Evolutionary conservation across 768 basidiomycete genomes (phyloP), one percentile per base, ranked within the genome.

Genomic region (Obba rivulosa): DNA sequence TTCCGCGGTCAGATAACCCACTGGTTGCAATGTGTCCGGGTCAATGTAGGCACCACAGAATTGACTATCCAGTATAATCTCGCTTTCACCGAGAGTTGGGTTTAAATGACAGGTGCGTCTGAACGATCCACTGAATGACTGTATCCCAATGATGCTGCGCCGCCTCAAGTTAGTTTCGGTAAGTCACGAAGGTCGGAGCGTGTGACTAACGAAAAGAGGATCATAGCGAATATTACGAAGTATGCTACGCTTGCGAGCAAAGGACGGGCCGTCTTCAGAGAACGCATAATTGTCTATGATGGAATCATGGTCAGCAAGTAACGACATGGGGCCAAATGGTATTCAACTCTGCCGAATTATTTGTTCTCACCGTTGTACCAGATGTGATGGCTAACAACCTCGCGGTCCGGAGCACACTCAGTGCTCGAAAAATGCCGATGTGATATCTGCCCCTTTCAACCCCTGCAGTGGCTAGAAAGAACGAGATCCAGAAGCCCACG

Each of bases 221-320:
- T 68, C 70, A 92, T 85, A 0, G 92, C 92, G 58, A 97, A 97
- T 18, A 93, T 54, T 14, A 96, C 87, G 61, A 97, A 97, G 63
- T 89, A 88, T 0, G 92, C 81, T 4, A 97, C 93, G 49, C 84
- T 85, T 4, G 92, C 81, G 8, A 98, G 78, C n/a, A 96, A 70
- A 0, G 94, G 92, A 20, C 85, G 79, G 0, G 94, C 93, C 1
- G 81, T 84, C 68, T 97, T 98, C 47, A 98, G 70, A 2, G 90
- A 93, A 50, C 83, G 87, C 74, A 98, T 85, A 59, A 98, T 96
- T 0, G 93, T 87, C 74, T 81, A 54, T 11, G 28, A 21, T 1
- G n/a, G 13, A n/a, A 14, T 8, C 2, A 13, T 4, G 9, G 20
- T 22, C 20, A 13, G 4, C 31, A 16, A 34, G 9, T 21, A 8